Evolutionary conservation across 129 eudicot species (phyloP), one percentile per base, ranked within the genome.

Genomic region (Centaurea solstitialis): DNA sequence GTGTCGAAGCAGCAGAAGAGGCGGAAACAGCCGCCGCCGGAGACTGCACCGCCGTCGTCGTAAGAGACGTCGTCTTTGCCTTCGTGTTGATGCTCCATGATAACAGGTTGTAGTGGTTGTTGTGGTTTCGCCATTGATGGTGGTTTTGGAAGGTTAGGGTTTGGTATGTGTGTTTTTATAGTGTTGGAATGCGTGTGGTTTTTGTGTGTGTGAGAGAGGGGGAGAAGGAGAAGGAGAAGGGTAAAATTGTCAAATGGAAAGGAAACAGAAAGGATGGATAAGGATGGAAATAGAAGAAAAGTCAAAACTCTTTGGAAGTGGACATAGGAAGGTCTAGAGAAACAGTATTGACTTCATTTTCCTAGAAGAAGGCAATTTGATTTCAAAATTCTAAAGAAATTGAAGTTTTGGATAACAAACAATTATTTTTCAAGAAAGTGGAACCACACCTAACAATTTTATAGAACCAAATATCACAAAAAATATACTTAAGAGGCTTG

Each of bases 1-100:
- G 26, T 79, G 26, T 62, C 88, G 40, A 81, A 81, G 70, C 88
- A 86, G 80, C 88, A 85, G 21, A 81, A 86, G 61, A 86, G 73
- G 53, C 71, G 75, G 78, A 86, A 81, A 22, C 89, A 86, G 12
- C 87, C 89, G 12, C 87, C 89, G 70, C 20, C 26, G 68, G 78
- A 64, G 13, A 35, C 22, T 5, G 71, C 45, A 6, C 28, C 59
- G 4, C 22, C 82, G 11, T 79, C 80, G 62, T 61, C 7, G 80
- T 84, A 64, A 50, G 21, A 70, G 20, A 76, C 30, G 7, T 33
- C 83, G 50, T 33, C 83, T 47, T 53, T 71, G 24, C 83, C 82
- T 20, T 85, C 88, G 3, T 79, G 72, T 9, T 77, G 84, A 12
- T 80, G 71, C 71, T 80, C 85, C 79, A 67, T 76, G 73, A 79